A percentile compares a stretch with the other conserved stretches of the same genome.
These are phyloP conservation scores for Sordariomycetes sp. DNA, from an alignment of 2,329 filamentous ascomycete genomes.

Conservation along the genomic window DNA sequence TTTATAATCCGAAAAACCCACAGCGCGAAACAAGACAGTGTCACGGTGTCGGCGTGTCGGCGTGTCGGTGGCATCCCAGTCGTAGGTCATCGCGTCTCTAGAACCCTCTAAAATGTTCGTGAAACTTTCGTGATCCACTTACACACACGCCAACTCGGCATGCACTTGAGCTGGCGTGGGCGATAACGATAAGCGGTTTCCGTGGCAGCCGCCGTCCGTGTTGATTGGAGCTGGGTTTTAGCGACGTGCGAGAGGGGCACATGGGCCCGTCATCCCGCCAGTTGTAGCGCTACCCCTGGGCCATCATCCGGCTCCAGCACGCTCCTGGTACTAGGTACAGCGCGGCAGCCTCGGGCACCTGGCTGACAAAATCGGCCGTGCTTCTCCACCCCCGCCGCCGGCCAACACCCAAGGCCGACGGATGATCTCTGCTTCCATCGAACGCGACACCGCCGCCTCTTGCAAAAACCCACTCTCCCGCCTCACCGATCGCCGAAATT, in stretches of 20 bases:
- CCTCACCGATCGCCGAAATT: neutral
- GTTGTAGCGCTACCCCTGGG: constrained; percentile 5
- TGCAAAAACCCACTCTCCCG: neutral
- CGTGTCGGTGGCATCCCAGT: no score
- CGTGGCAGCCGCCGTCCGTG: neutral
- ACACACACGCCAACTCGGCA: neutral
- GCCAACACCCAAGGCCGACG: neutral
- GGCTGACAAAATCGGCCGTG: constrained; percentile 5
- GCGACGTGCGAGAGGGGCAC: neutral
- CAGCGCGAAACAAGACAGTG: neutral
- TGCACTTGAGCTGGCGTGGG: neutral
- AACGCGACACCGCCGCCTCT: neutral
- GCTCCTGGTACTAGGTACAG: neutral
- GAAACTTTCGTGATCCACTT: no score
- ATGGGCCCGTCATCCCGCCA: neutral
- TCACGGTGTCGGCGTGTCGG: no score
- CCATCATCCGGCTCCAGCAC: neutral
- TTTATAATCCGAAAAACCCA: neutral
- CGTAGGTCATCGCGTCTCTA: no score
- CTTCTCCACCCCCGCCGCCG: neutral
- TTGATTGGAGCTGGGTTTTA: neutral
- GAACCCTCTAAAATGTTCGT: no score
- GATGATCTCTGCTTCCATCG: neutral
- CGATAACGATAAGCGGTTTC: neutral
- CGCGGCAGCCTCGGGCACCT: neutral